Conservation (phyloP, 768 basidiomycete species). For the Melanogaster broomeanus region DNA sequence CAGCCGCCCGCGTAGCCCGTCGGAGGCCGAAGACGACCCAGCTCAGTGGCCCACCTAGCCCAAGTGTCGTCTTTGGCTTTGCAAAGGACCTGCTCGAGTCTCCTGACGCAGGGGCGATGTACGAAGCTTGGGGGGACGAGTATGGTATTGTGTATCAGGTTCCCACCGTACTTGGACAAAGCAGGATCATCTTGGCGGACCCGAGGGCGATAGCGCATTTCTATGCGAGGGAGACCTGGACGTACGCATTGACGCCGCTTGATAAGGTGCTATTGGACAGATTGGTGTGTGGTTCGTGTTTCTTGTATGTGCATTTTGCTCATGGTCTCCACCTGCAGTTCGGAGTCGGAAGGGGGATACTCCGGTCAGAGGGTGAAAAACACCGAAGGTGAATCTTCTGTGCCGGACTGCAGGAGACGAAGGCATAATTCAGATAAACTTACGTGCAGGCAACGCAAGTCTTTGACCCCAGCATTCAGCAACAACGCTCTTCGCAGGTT, state of each 20-base stretch:
- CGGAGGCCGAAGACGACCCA: constrained; percentile 15
- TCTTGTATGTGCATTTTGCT: neutral
- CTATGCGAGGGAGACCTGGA: constrained; percentile 49
- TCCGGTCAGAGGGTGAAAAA: constrained; percentile 43
- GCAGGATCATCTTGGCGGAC: constrained; percentile 42
- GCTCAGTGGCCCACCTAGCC: constrained; percentile 21
- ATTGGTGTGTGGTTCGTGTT: constrained; percentile 16
- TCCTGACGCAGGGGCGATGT: constrained; percentile 34
- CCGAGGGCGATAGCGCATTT: constrained; percentile 56
- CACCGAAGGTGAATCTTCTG: constrained; percentile 38
- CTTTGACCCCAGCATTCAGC: constrained; percentile 42
- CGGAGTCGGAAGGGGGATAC: constrained; percentile 39
- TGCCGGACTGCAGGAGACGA: constrained; percentile 21
- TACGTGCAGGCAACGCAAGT: constrained; percentile 34
- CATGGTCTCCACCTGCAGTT: constrained; percentile 13
- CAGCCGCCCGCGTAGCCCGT: constrained; percentile 1
- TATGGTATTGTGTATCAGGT: constrained; percentile 50
- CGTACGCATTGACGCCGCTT: constrained; percentile 27
- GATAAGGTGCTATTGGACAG: constrained; percentile 19
- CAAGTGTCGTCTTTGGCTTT: constrained; percentile 20
- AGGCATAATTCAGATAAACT: neutral
- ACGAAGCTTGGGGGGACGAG: constrained; percentile 47
- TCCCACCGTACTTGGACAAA: constrained; percentile 38
- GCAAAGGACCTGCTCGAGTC: neutral
- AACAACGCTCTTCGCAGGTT: constrained; percentile 40